Evolutionary conservation across 306 rosid species (phyloP).

Genomic region (Chamaecrista fasciculata): DNA sequence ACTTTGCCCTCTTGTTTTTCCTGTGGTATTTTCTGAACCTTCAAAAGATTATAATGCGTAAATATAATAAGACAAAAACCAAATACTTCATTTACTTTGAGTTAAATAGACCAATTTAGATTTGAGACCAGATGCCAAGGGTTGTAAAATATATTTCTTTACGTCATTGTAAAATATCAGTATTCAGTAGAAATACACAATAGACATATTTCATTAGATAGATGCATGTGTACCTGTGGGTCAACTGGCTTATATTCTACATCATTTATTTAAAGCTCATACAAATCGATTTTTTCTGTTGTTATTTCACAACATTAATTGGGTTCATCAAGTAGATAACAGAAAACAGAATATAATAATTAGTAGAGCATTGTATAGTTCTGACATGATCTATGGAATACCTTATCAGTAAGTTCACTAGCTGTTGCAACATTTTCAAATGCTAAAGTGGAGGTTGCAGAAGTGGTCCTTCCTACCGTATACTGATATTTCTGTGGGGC

Average conservation of each 20-base stretch:
- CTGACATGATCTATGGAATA: slow-evolving; percentile 22
- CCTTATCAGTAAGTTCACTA: slow-evolving; percentile 41
- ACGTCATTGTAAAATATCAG: too few relatives aligned
- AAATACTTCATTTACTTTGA: slow-evolving; percentile 10
- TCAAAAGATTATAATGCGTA: slow-evolving; percentile 42
- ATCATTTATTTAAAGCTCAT: background rate
- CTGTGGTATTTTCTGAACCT: slow-evolving; percentile 44
- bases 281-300: background rate
- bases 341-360: slow-evolving; percentile 11
- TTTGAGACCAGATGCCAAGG: background rate
- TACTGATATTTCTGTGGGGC: slow-evolving; percentile 33
- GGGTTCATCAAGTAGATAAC: slow-evolving; percentile 1
- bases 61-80: slow-evolving; percentile 10
- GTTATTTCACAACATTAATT: background rate
- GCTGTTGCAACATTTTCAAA: slow-evolving; percentile 33
- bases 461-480: slow-evolving; percentile 33
- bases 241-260: background rate
- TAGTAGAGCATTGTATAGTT: background rate
- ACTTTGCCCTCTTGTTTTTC: slow-evolving; percentile 45
- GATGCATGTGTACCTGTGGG: background rate
- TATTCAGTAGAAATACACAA: background rate
- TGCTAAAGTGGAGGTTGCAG: slow-evolving; percentile 27
- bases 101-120: slow-evolving; percentile 18
- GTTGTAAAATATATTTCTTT: background rate
- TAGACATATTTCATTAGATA: background rate